A percentile compares a stretch with the other conserved stretches of the same genome.
Evolutionary conservation across 768 basidiomycete species (phyloP).

Genomic region (Lactifluus rugatus): DNA sequence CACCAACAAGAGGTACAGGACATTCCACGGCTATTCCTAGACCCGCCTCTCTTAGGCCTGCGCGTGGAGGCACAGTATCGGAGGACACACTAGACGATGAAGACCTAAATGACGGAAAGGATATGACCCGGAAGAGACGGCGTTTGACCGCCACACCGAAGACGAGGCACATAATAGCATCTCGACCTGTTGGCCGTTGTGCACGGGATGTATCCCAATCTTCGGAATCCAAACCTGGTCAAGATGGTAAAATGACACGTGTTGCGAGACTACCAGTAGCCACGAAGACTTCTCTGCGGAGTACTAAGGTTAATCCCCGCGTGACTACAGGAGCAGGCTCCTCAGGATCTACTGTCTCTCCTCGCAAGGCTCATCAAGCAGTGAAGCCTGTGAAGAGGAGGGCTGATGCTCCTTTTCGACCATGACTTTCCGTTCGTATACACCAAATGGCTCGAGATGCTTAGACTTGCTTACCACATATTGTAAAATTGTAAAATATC

Average conservation of each 20-base stretch:
- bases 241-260: neutral
- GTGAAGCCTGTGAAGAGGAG: neutral
- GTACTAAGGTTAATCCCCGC: neutral
- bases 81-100: conserved; percentile 19
- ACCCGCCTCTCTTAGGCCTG: conserved; percentile 1
- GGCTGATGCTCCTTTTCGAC: neutral
- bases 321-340: neutral
- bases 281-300: conserved; percentile 14
- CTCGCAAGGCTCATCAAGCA: neutral
- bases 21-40: conserved; percentile 4
- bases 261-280: neutral
- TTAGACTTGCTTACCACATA: conserved; percentile 8
- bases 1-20: neutral
- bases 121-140: conserved; percentile 15
- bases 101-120: neutral
- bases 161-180: neutral
- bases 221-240: neutral
- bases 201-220: neutral
- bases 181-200: conserved; percentile 3
- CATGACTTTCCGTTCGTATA: conserved; percentile 4
- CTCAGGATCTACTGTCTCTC: neutral
- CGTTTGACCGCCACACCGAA: conserved; percentile 1
- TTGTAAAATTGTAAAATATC: conserved; percentile 12
- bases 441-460: neutral
- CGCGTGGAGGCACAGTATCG: conserved; percentile 6